Evolutionary conservation across 108 stramenopile species (phyloP).

Genomic region (Nitzschia sp.): DNA sequence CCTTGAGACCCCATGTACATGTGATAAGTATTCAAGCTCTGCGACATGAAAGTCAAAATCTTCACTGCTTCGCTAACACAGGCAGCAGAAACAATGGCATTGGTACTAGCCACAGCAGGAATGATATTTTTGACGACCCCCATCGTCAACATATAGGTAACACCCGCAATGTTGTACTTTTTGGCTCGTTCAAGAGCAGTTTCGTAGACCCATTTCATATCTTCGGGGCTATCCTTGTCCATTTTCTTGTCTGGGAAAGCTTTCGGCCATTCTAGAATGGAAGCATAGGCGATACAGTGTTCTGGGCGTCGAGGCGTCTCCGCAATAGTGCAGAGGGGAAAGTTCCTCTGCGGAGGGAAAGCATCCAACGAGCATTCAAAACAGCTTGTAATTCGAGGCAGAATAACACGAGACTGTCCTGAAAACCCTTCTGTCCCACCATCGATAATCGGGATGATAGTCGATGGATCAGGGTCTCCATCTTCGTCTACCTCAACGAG

Average conservation of each 20-base stretch:
- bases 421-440: slow-evolving; percentile 99
- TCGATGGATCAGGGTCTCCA: slow-evolving; percentile 88
- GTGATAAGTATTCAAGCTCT: slow-evolving; percentile 94
- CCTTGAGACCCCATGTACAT: slow-evolving; percentile 90
- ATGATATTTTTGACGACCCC: slow-evolving; percentile 99
- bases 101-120: slow-evolving; percentile 98
- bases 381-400: slow-evolving; percentile 95
- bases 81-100: slow-evolving; percentile 96
- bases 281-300: slow-evolving; percentile 98
- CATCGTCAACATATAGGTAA: slow-evolving; percentile 92
- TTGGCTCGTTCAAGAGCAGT: slow-evolving; percentile 79
- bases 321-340: slow-evolving; percentile 98
- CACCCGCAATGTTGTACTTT: slow-evolving; percentile 84
- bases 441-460: slow-evolving; percentile 97
- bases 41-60: slow-evolving; percentile 87
- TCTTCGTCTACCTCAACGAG: slow-evolving; percentile 92
- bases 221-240: slow-evolving; percentile 90
- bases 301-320: slow-evolving; percentile 98
- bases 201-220: slow-evolving; percentile 97
- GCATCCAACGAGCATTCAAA: slow-evolving; percentile 97
- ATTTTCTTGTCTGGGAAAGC: slow-evolving; percentile 89
- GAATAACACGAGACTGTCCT: slow-evolving; percentile 97
- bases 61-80: slow-evolving; percentile 97
- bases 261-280: slow-evolving; percentile 88
- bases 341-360: slow-evolving; percentile 92